These are phyloP conservation scores for Penicillium paneum DNA, from an alignment of 2,329 filamentous ascomycete genomes.

Conservation along the genomic window DNA sequence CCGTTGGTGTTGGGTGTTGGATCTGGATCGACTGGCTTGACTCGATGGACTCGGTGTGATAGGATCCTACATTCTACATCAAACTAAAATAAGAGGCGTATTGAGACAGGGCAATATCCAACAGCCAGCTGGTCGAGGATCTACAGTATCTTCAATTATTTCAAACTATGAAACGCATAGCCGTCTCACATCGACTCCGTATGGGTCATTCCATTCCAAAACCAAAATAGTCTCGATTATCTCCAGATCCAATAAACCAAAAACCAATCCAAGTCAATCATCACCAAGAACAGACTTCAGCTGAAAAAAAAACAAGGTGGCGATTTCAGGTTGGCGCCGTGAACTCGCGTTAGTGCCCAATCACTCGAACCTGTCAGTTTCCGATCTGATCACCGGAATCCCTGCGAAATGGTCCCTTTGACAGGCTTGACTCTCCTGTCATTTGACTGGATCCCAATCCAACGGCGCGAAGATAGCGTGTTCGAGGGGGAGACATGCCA, in stretches of 20 bases:
- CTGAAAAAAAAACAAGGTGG: not conserved
- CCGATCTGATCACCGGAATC: constrained; percentile 2
- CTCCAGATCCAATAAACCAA: not conserved
- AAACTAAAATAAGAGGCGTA: not conserved
- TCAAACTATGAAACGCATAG: constrained; percentile 18
- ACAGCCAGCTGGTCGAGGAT: not conserved
- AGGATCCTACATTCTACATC: not conserved
- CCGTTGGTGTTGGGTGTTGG: not conserved
- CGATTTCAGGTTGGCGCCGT: constrained; percentile 15
- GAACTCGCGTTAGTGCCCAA: constrained; percentile 7
- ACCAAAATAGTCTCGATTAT: not conserved
- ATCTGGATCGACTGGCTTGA: not conserved
- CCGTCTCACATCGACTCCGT: constrained; percentile 19
- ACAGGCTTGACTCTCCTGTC: no score
- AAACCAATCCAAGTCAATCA: not conserved
- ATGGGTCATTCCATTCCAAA: constrained; percentile 8
- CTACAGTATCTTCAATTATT: constrained; percentile 1
- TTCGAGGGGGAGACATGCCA: constrained; percentile 16
- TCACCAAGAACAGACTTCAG: not conserved
- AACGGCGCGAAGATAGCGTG: constrained; percentile 16
- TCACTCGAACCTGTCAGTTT: constrained; percentile 13
- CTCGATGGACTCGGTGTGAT: not conserved
- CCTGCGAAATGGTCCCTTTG: not conserved
- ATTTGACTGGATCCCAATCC: constrained; percentile 8
- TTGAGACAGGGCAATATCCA: not conserved